Base-by-base conservation (phyloP, 441 rosid genomes). In the Geranium incanum region DNA sequence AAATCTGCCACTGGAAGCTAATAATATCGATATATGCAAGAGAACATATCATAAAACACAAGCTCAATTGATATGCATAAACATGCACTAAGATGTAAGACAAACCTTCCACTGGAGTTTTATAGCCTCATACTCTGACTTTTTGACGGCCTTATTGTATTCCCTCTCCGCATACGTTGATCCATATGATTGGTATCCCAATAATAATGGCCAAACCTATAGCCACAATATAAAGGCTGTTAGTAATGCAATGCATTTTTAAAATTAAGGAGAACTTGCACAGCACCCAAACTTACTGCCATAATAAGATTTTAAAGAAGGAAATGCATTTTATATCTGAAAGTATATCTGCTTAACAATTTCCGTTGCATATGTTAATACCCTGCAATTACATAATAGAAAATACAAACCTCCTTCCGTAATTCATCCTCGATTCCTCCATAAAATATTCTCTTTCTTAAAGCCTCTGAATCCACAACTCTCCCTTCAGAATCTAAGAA, bases 91-190 rank as follows among this genome's bases (percentile, higher is more conserved):
- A 13, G 68, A 12, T 11, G 23, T 43, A 67, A 33, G 6, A 37
- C 83, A 69, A 66, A 88, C 99, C 99, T 94, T 87, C 99, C 99
- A 94, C 81, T 94, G 97, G 72, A 71, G 79, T 82, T 92, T 92
- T 72, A 90, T 72, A 19, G 90, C 87, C 84, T 82, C 87, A 71
- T 91, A 92, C 84, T 91, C 99, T 41, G 73, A 75, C 83, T 63
- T 86, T 81, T 85, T 95, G 64, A 75, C 74, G 52, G 89, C 80
- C 76, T 74, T 86, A 55, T 77, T 87, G 77, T 81, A 88, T 72
- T 87, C 92, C 84, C 98, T 86, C 86, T 95, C 98, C 2, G 97
- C 94, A 74, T 83, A 84, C 0, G 98, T 91, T 43, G 98, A 90
- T 73, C 91, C 96, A 80, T 81, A 89, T 66, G 88, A 71, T 81